Evolutionary conservation across 441 rosid species (phyloP).

Genomic region (Arabidopsis hybrid): DNA sequence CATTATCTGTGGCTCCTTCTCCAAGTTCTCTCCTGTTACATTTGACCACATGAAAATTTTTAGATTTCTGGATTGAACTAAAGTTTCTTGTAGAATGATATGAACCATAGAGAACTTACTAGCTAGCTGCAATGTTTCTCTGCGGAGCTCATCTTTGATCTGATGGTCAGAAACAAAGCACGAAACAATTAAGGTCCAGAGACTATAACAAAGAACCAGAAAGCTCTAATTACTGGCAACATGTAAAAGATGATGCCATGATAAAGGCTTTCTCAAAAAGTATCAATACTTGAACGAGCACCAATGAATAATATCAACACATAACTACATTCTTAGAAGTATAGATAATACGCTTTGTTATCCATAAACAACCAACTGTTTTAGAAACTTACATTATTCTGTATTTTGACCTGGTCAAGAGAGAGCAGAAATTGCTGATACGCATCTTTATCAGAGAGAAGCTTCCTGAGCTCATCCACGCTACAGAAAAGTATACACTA

Average conservation of each 20-base stretch:
- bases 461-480: slow-evolving; percentile 87
- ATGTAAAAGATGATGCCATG: not conserved
- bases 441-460: slow-evolving; percentile 84
- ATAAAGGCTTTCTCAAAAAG: not conserved
- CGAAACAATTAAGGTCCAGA: not conserved
- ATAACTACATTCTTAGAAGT: not conserved
- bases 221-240: not conserved
- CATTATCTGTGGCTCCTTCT: slow-evolving; percentile 83
- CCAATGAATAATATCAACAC: slow-evolving; percentile 8
- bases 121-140: slow-evolving; percentile 88
- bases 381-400: slow-evolving; percentile 69
- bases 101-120: slow-evolving; percentile 56
- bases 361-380: slow-evolving; percentile 1
- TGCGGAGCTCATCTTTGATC: slow-evolving; percentile 90
- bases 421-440: slow-evolving; percentile 79
- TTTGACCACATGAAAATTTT: slow-evolving; percentile 19
- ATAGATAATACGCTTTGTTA: not conserved
- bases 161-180: slow-evolving; percentile 40
- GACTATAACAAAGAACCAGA: not conserved
- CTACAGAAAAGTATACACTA: slow-evolving; percentile 43
- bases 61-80: slow-evolving; percentile 8
- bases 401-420: slow-evolving; percentile 85
- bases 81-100: not conserved
- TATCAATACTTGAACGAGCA: not conserved
- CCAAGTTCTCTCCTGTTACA: slow-evolving; percentile 74